phyloP scores from a whole-genome alignment of 345 rosid species.

The Citrus australasica region DNA sequence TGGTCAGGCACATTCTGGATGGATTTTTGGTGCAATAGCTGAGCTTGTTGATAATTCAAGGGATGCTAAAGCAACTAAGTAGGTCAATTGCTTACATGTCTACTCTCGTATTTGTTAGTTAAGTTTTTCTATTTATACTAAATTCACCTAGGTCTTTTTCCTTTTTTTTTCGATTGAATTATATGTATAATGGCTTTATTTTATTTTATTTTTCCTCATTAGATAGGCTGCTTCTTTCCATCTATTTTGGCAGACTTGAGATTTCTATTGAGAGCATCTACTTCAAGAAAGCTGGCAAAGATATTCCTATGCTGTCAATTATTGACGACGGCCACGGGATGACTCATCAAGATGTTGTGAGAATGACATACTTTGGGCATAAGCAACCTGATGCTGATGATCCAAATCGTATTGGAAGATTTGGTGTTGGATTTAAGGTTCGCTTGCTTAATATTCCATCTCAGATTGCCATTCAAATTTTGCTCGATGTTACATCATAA shows the following conservation, averaged over 20 bases:
- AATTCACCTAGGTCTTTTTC: not conserved
- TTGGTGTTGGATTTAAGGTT: conserved; percentile 45
- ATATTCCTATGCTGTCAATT: conserved; percentile 33
- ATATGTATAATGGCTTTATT: not conserved
- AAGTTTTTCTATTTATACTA: not conserved
- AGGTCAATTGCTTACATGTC: not conserved
- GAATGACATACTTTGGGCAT: conserved; percentile 38
- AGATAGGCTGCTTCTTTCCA: not conserved
- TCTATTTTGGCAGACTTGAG: conserved; percentile 24
- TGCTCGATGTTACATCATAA: not conserved
- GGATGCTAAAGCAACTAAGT: conserved; percentile 34
- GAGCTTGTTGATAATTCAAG: conserved; percentile 39
- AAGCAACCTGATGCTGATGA: conserved; percentile 31
- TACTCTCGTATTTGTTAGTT: not conserved
- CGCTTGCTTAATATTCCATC: not conserved
- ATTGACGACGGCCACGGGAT: conserved; percentile 37
- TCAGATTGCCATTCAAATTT: not conserved
- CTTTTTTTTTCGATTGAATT: not conserved
- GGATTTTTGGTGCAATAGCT: conserved; percentile 41
- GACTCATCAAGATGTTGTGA: conserved; percentile 29
- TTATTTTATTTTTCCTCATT: not conserved
- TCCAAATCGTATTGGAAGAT: conserved; percentile 29
- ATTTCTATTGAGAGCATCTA: conserved; percentile 27
- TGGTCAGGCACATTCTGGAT: conserved; percentile 35
- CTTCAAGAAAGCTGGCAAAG: conserved; percentile 24